Evolutionary conservation across 2,329 filamentous ascomycete genomes (phyloP), one percentile per base, ranked within the genome.

Genomic region (Alternaria rosae): DNA sequence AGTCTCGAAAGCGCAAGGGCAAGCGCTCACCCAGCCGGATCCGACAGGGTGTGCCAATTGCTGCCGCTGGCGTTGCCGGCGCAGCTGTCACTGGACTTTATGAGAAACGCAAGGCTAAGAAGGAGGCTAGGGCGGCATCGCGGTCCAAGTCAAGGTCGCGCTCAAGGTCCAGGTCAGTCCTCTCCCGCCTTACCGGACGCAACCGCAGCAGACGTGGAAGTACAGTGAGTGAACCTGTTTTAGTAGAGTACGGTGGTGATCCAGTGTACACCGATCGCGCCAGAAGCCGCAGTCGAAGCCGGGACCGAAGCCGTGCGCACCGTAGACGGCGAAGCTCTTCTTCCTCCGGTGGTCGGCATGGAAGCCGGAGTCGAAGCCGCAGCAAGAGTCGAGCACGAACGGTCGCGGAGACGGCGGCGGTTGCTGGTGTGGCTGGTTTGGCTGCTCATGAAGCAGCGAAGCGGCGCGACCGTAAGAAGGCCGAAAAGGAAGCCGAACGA

Each of bases 201-300:
- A 72, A 61, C 66, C 70, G 68, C 60, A 69, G 81, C 72, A 73
- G 79, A 77, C 75, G 76, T 62, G 74, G 78, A 68, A 80, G 76
- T 75, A 73, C 83, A 71, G 77, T 80, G 65, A 82, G 80, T 79
- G 80, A 84, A 71, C 79, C 81, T 71, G 83, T 82, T 62, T 78
- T 89, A 77, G 88, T 90, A 79, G 87, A 89, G 75, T 90, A 90
- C 76, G 88, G 88, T 66, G 83, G 85, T 73, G 85, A 87, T 72
- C 88, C 87, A 8, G 86, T 90, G 57, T 84, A 87, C 68, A 84
- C 85, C 69, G 86, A 86, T 62, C 81, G 80, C 54, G 70, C 71
- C 38, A 73, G 75, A 48, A 73, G 71, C 55, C 71, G 66, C 30
- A 60, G 57, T 45, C 58, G 53, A 13, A 61, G 53, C 54, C 59